Conservation (phyloP, 2,329 filamentous ascomycete genomes). For the Lachnellula cervina region DNA sequence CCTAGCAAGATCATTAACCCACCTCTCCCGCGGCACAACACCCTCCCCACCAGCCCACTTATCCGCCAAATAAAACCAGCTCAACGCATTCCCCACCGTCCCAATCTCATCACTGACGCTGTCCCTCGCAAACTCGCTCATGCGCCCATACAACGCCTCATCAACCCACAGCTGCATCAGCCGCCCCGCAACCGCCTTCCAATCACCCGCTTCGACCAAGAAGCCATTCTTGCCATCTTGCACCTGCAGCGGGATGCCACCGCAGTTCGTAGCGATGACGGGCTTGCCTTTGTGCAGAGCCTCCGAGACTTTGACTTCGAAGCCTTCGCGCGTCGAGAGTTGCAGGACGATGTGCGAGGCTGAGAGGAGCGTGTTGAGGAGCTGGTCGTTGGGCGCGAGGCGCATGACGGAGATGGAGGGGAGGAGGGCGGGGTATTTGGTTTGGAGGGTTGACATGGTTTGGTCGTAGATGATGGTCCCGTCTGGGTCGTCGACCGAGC, state of each 20-base stretch:
- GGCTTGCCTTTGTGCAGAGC: constrained; percentile 75
- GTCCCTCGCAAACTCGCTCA: constrained; percentile 58
- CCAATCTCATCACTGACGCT: constrained; percentile 78
- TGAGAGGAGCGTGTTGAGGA: constrained; percentile 71
- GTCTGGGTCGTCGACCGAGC: constrained; percentile 77
- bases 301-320: constrained; percentile 83
- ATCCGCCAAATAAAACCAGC: constrained; percentile 73
- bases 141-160: constrained; percentile 56
- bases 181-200: constrained; percentile 62
- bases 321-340: constrained; percentile 75
- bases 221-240: constrained; percentile 67
- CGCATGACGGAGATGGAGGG: constrained; percentile 70
- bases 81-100: constrained; percentile 72
- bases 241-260: constrained; percentile 78
- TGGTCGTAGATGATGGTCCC: constrained; percentile 67
- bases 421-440: constrained; percentile 55
- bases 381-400: constrained; percentile 71
- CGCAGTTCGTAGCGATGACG: constrained; percentile 68
- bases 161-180: constrained; percentile 64
- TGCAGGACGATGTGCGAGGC: constrained; percentile 71
- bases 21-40: constrained; percentile 45
- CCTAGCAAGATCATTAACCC: constrained; percentile 8
- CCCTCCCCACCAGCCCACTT: constrained; percentile 53
- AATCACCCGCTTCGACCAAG: constrained; percentile 67
- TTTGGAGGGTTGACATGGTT: constrained; percentile 63